Base-by-base conservation (phyloP, 768 basidiomycete genomes). In the Arthromyces matolae region DNA sequence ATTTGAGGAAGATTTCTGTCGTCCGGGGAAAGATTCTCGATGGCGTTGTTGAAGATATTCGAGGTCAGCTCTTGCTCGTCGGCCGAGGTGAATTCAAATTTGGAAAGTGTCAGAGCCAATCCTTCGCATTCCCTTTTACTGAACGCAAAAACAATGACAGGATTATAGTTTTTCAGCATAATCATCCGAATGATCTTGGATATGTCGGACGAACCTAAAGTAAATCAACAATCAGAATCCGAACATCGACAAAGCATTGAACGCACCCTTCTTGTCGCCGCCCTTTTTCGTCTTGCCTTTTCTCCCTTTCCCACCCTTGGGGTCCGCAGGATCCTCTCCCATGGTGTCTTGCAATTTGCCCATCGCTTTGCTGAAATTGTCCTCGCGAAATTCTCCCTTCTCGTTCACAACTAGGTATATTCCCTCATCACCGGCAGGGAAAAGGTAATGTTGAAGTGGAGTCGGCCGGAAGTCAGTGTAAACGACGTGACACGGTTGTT, bases 381-480 rank as follows among this genome's bases (percentile, higher is more conserved):
- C 96, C 62, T 99, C 96, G 23, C 90, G 76, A 60, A 99, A 99
- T 51, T 94, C 91, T 47, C 93, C 84, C 69, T 95, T 93, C 70
- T 99, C 96, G 60, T 99, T 97, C n/a, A 99, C 91, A 1, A 99
- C 96, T 2, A 99, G 73, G 64, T 93, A 96, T 35, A 99, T 97
- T 8, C 96, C 96, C 54, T 98, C 93, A 1, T 91, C 93, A 7
- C 95, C 95, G 3, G 88, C 83, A 1, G 96, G 96, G 71, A 98
- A 99, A 45, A 99, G 82, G 64, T 98, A 99, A 59, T 99, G 96
- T 61, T 98, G 96, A 7, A 99, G 71, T 1, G 96, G 96, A 1
- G 96, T 99, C 1, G 96, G 96, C 28, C 96, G 86, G 72, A 97
- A 98, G 70, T 99, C 93, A 51, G 96, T 99, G 66, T 98, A 99